A percentile compares a stretch with the other conserved stretches of the same genome.
Evolutionary conservation across 1,284 basidiomycete species (phyloP).

Genomic region (Wolfiporia cocos): DNA sequence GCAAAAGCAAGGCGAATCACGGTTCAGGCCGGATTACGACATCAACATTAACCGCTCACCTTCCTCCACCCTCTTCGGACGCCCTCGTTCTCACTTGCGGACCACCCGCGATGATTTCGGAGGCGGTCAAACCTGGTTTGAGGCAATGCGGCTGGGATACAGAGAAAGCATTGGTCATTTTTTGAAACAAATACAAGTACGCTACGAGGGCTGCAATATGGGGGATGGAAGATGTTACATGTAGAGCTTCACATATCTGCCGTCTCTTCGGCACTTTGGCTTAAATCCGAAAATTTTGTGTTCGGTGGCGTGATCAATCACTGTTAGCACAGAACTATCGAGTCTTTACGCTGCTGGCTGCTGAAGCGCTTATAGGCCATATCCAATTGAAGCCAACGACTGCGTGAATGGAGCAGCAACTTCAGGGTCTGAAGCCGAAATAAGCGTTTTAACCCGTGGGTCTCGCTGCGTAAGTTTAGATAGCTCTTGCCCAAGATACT

Average conservation of each 20-base stretch:
- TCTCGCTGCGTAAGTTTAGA: constrained; percentile 24
- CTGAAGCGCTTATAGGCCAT: background rate
- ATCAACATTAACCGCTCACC: constrained; percentile 30
- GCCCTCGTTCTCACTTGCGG: constrained; percentile 48
- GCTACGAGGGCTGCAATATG: background rate
- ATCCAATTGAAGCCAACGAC: constrained; percentile 26
- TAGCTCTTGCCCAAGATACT: constrained; percentile 44
- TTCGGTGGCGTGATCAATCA: background rate
- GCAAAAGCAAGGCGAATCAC: constrained; percentile 24
- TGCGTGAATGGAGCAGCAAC: constrained; percentile 39
- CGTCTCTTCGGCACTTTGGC: background rate
- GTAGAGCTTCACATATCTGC: background rate
- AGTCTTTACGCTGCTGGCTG: background rate
- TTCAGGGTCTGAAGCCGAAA: constrained; percentile 30
- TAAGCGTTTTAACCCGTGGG: constrained; percentile 29
- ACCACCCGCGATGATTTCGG: constrained; percentile 37
- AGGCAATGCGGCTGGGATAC: constrained; percentile 24
- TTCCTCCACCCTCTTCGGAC: constrained; percentile 34
- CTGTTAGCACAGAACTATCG: background rate
- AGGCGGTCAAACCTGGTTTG: constrained; percentile 22
- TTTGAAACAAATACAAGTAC: constrained; percentile 12
- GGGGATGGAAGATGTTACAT: background rate
- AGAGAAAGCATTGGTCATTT: constrained; percentile 20
- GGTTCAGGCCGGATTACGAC: constrained; percentile 27
- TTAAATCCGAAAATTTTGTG: background rate